A percentile compares a stretch with the other conserved stretches of the same genome.
These are phyloP conservation scores for Flueggea neowawraea DNA, from an alignment of 441 rosid genomes.

Conservation along the genomic window DNA sequence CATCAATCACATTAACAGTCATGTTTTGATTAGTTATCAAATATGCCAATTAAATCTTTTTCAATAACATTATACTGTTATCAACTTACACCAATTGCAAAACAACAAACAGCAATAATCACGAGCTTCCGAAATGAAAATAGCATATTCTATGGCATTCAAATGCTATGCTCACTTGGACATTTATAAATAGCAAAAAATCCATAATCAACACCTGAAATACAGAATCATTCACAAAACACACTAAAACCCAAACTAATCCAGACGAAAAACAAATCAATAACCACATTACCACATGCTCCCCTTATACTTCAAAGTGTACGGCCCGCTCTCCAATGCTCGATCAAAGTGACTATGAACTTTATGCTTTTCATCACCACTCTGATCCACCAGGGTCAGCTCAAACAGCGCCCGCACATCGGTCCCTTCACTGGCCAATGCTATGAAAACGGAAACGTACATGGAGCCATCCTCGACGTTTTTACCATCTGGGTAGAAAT, in stretches of 20 bases:
- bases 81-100: too few relatives aligned
- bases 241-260: not conserved
- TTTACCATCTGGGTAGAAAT: slow-evolving; percentile 33
- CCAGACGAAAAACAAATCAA: not conserved
- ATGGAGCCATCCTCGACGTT: slow-evolving; percentile 25
- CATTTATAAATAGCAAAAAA: too few relatives aligned
- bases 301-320: slow-evolving; percentile 70
- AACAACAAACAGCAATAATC: too few relatives aligned
- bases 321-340: slow-evolving; percentile 54
- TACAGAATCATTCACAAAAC: not conserved
- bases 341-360: slow-evolving; percentile 34
- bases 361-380: slow-evolving; percentile 31
- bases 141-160: too few relatives aligned
- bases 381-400: slow-evolving; percentile 31
- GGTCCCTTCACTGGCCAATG: slow-evolving; percentile 32
- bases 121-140: too few relatives aligned
- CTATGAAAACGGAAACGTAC: slow-evolving; percentile 32
- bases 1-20: too few relatives aligned
- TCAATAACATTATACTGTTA: too few relatives aligned
- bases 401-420: slow-evolving; percentile 34
- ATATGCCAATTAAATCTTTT: too few relatives aligned
- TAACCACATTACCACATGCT: slow-evolving; percentile 72
- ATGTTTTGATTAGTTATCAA: too few relatives aligned
- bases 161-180: too few relatives aligned
- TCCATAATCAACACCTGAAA: too few relatives aligned